phyloP scores from a whole-genome alignment of 2,329 filamentous ascomycete species.

The Botrytis tulipae region DNA sequence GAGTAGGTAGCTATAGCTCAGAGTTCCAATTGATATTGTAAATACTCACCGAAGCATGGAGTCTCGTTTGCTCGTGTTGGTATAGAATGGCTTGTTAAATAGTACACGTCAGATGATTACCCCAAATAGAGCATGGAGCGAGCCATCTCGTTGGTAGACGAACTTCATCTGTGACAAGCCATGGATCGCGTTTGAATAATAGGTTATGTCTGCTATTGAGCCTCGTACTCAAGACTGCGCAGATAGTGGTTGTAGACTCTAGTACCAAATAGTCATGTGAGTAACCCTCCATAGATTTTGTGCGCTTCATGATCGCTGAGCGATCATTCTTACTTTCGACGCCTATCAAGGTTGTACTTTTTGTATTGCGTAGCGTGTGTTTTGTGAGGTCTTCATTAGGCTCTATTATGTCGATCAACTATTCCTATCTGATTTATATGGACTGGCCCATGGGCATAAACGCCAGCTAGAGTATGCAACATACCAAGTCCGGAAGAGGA shows the following conservation, averaged over 20 bases:
- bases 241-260: not conserved
- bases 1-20: not conserved
- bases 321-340: not conserved
- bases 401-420: not conserved
- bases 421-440: not conserved
- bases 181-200: not conserved
- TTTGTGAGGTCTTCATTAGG: not conserved
- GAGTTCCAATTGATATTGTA: too few species aligned
- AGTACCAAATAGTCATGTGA: not conserved
- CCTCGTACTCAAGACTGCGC: not conserved
- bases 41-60: too few species aligned
- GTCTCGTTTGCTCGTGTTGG: too few species aligned
- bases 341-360: not conserved
- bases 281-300: not conserved
- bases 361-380: too few species aligned
- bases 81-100: not conserved
- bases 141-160: not conserved
- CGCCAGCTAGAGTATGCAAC: not conserved
- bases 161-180: not conserved
- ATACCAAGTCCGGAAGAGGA: not conserved
- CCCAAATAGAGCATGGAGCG: not conserved
- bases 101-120: too few species aligned
- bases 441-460: not conserved
- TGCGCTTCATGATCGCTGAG: not conserved
- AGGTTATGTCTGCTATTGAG: not conserved